phyloP scores from a whole-genome alignment of 2,329 filamentous ascomycete species.

The Ceratocystis smalleyi region DNA sequence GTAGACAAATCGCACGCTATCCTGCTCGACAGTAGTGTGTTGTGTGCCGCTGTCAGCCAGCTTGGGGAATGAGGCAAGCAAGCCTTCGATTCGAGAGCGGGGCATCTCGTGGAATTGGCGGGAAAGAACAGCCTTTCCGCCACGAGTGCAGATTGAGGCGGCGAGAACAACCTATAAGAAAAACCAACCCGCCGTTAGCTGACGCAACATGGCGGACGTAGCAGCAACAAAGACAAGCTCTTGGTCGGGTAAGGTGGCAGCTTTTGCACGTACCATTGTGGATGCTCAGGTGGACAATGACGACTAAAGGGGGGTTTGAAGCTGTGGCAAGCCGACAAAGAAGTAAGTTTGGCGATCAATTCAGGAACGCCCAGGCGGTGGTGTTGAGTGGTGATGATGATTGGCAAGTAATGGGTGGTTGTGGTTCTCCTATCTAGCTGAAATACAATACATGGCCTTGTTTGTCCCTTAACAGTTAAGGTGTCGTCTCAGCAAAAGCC shows the following conservation, averaged over 20 bases:
- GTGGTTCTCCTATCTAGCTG: conserved; percentile 7
- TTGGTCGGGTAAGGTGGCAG: not conserved
- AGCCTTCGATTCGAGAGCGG: conserved; percentile 85
- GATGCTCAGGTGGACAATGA: not conserved
- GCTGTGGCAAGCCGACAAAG: not conserved
- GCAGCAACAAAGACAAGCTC: not conserved
- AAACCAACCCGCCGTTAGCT: not conserved
- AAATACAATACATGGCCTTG: conserved; percentile 16
- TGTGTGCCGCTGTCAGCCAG: conserved; percentile 90
- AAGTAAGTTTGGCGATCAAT: not conserved
- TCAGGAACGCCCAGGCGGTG: not conserved
- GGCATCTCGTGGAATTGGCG: conserved; percentile 97
- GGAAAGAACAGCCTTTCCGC: conserved; percentile 94
- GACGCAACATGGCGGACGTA: no score
- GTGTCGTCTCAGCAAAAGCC: conserved; percentile 15
- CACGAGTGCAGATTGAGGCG: conserved; percentile 95
- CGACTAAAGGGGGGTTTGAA: not conserved
- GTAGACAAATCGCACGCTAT: conserved; percentile 99
- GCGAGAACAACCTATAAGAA: conserved; percentile 74
- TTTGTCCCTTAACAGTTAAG: conserved; percentile 13
- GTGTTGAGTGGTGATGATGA: not conserved
- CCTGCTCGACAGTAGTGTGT: conserved; percentile 96
- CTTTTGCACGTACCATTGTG: conserved; percentile 9
- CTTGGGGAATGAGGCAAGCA: conserved; percentile 94
- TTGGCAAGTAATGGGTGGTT: not conserved